A percentile compares a stretch with the other conserved stretches of the same genome.
These are phyloP conservation scores for Penicillium roqueforti DNA, from an alignment of 495 filamentous ascomycete genomes.

Conservation along the genomic window DNA sequence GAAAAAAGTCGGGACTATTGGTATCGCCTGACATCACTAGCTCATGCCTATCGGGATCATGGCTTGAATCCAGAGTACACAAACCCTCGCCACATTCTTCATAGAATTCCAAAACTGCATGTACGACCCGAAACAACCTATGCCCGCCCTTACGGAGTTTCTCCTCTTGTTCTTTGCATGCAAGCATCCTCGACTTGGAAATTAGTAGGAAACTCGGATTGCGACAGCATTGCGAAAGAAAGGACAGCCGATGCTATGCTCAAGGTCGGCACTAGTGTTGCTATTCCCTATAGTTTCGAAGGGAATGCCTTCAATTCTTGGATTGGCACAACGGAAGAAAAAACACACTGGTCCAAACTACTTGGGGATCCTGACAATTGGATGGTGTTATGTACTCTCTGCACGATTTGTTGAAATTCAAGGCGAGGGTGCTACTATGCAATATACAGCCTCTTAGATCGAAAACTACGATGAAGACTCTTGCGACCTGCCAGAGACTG, in stretches of 20 bases:
- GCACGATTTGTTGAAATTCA: constrained; percentile 2
- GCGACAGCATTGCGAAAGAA: constrained; percentile 9
- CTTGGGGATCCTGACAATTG: constrained; percentile 1
- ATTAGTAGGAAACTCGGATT: constrained; percentile 4
- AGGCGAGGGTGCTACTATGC: constrained; percentile 1
- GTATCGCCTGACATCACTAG: constrained; percentile 6
- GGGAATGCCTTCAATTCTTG: constrained; percentile 9
- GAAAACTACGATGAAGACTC: too few species aligned
- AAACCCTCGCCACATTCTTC: constrained; percentile 10
- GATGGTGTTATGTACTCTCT: constrained; percentile 7
- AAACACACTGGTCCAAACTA: neutral
- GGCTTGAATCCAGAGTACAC: constrained; percentile 5
- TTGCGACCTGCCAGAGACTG: neutral
- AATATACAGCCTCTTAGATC: neutral
- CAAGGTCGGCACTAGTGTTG: constrained; percentile 3
- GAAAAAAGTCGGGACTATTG: constrained; percentile 12
- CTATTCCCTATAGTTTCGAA: constrained; percentile 4
- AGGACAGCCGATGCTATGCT: neutral
- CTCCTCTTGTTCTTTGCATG: constrained; percentile 2
- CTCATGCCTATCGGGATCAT: neutral
- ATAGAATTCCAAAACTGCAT: constrained; percentile 11
- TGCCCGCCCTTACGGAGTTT: neutral
- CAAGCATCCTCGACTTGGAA: constrained; percentile 12
- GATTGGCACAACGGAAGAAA: constrained; percentile 3
- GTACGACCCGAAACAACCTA: neutral